These are phyloP conservation scores for Hemerocallis citrina DNA, from an alignment of 106 monocot genomes.

Conservation along the genomic window DNA sequence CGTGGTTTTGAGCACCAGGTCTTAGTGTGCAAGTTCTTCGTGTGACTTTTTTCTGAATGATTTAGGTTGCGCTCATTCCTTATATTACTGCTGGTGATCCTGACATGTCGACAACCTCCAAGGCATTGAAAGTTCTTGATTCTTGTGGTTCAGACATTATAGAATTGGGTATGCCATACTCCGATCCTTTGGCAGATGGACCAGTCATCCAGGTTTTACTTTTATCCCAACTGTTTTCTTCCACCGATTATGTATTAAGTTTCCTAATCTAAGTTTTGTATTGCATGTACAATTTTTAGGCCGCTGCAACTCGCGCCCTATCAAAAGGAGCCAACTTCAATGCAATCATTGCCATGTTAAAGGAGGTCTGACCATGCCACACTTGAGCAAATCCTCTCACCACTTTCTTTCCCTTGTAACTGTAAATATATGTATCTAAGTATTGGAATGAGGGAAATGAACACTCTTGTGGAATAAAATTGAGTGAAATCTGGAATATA, in stretches of 20 bases:
- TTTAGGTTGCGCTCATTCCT: slow-evolving; percentile 86
- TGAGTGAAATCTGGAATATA: too few relatives aligned
- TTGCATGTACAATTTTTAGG: slow-evolving; percentile 10
- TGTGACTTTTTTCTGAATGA: slow-evolving; percentile 2
- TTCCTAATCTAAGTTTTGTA: too few relatives aligned
- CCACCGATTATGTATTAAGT: too few relatives aligned
- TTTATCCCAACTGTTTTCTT: too few relatives aligned
- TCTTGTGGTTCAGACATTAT: slow-evolving; percentile 91
- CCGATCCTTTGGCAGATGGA: slow-evolving; percentile 94
- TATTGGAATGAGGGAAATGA: too few relatives aligned
- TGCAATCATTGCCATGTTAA: slow-evolving; percentile 70
- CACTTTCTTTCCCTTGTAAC: too few relatives aligned
- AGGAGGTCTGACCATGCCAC: slow-evolving; percentile 43
- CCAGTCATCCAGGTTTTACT: slow-evolving; percentile 83
- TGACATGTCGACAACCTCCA: slow-evolving; percentile 67
- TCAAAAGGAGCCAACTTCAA: slow-evolving; percentile 75
- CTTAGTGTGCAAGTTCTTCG: too few relatives aligned
- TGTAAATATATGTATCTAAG: too few relatives aligned
- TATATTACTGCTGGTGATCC: slow-evolving; percentile 95
- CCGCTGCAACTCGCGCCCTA: slow-evolving; percentile 65
- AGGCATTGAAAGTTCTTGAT: slow-evolving; percentile 86
- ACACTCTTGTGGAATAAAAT: too few relatives aligned
- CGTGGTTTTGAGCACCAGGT: too few relatives aligned
- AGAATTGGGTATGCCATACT: slow-evolving; percentile 90
- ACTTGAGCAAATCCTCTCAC: neutral